Evolutionary conservation across 768 basidiomycete species (phyloP), one percentile per base, ranked within the genome.

Genomic region (Suillus subalutaceus): DNA sequence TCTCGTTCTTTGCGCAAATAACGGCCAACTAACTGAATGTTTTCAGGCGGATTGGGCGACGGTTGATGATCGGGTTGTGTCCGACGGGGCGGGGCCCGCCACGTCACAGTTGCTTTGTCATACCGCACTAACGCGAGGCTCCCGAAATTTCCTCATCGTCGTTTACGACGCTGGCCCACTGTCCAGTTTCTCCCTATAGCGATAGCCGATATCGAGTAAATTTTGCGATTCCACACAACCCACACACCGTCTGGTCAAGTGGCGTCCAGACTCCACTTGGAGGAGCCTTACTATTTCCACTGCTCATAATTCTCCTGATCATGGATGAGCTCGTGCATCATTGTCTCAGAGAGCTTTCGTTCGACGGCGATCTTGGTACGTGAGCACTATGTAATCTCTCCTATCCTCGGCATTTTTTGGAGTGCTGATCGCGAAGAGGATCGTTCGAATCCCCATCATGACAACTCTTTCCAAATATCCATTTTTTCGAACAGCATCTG

Each of bases 321-420:
- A 94, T 96, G 90, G 94, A 96, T 74, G 90, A 94, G 73, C 87
- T 97, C 53, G 79, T 96, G 46, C 89, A 90, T 72, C 90, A 94
- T 74, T 91, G 91, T 73, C 83, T 95, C 43, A 89, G 90, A 46
- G 93, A 97, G 76, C 82, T 97, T 38, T 88, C 95, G 6, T 96
- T 95, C 77, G 94, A 96, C 72, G 94, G 94, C 6, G 93, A 96
- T 75, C 82, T 93, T 52, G 94, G 94, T 96, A 77, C 81, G 90
- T 85, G 13, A 35, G 32, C 41, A 15, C 57, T 32, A 32, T 20
- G 37, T 55, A 62, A 41, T 65, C 53, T 46, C 30, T 32, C 26
- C 38, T 26, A 2, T 38, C n/a, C 6, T 32, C 46, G 40, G 44
- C 56, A 43, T 41, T 63, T 48, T 43, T 26, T 32, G 64, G 41